A percentile compares a stretch with the other conserved stretches of the same genome.
Conservation (phyloP, 2,329 filamentous ascomycete species). For the Apiospora koreana region DNA sequence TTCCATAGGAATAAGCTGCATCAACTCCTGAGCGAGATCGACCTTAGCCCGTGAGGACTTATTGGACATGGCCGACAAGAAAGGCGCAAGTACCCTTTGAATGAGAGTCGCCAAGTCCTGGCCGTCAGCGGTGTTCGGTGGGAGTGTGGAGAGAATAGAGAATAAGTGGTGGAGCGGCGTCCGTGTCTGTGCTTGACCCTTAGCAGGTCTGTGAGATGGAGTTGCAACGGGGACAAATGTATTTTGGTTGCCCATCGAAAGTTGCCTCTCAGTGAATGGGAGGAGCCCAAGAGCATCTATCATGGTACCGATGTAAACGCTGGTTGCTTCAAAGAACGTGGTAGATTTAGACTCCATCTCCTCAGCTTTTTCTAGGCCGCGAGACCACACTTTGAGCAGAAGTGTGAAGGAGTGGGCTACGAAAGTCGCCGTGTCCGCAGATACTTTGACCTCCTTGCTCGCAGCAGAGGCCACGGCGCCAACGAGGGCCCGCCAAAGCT, state of each 20-base stretch:
- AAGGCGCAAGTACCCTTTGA: conserved; percentile 56
- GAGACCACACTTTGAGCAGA: conserved; percentile 69
- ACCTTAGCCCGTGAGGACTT: conserved; percentile 45
- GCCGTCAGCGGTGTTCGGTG: conserved; percentile 49
- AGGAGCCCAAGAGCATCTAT: conserved; percentile 55
- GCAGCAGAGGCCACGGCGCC: conserved; percentile 66
- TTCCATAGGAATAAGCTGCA: conserved; percentile 50
- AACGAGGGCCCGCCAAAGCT: conserved; percentile 64
- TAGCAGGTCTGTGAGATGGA: conserved; percentile 62
- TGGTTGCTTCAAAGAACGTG: conserved; percentile 57
- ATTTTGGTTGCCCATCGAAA: conserved; percentile 52
- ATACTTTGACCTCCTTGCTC: conserved; percentile 86
- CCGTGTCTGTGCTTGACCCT: conserved; percentile 50
- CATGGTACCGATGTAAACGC: conserved; percentile 50
- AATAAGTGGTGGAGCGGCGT: conserved; percentile 69
- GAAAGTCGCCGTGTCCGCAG: conserved; percentile 78
- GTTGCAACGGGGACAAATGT: conserved; percentile 65
- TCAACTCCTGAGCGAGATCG: conserved; percentile 52
- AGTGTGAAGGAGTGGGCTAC: conserved; percentile 71
- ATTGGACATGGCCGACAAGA: conserved; percentile 44
- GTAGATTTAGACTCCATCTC: conserved; percentile 51
- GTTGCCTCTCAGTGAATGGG: conserved; percentile 64
- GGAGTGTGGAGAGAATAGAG: conserved; percentile 55
- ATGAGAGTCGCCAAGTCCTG: conserved; percentile 49
- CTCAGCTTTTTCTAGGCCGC: conserved; percentile 53